These are phyloP conservation scores for Crassisporium funariophilum DNA, from an alignment of 768 basidiomycete species.

Conservation along the genomic window DNA sequence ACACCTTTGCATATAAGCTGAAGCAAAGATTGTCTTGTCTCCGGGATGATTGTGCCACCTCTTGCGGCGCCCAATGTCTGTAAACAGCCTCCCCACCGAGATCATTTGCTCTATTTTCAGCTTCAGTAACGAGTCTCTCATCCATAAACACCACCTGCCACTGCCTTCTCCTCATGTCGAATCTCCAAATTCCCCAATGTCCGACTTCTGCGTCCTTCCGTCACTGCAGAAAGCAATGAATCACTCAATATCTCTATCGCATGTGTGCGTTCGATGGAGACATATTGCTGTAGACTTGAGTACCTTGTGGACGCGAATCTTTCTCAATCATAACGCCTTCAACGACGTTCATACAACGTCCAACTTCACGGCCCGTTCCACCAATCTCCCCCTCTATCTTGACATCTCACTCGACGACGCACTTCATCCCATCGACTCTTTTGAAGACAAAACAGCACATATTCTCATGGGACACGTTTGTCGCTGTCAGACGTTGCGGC, in stretches of 20 bases:
- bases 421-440: neutral
- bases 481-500: slow-evolving; percentile 4
- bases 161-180: no score
- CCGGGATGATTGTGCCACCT: no score
- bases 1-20: no score
- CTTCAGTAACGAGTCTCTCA: no score
- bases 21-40: no score
- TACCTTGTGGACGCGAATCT: slow-evolving; percentile 8
- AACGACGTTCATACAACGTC: slow-evolving; percentile 1
- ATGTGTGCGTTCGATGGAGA: slow-evolving; percentile 12
- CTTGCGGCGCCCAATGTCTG: slow-evolving; percentile 5
- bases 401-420: slow-evolving; percentile 5
- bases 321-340: slow-evolving; percentile 7
- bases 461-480: neutral
- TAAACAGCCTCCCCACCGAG: slow-evolving; percentile 10
- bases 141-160: no score
- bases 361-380: slow-evolving; percentile 8
- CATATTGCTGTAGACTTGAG: slow-evolving; percentile 9
- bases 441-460: slow-evolving; percentile 3
- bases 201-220: neutral
- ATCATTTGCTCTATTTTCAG: slow-evolving; percentile 13
- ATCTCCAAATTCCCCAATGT: no score
- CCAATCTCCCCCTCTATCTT: neutral
- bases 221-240: slow-evolving; percentile 1
- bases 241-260: slow-evolving; percentile 7